phyloP scores from a whole-genome alignment of 2,329 filamentous ascomycete genomes.

The Paracorniculantispora psalliotae region DNA sequence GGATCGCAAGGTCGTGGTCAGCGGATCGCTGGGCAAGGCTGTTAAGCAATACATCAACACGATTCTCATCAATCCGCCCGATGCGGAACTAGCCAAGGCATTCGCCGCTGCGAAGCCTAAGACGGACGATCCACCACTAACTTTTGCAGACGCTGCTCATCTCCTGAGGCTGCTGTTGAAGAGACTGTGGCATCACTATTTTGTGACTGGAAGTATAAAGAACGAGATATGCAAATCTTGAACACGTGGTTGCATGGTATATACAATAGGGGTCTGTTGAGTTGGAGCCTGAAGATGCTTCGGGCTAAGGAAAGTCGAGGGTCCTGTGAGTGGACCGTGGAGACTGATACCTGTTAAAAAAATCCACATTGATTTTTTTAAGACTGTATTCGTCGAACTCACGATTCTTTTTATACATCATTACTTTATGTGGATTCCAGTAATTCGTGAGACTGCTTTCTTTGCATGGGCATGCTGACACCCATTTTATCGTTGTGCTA shows the following conservation, averaged over 20 bases:
- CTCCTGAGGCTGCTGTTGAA: not conserved
- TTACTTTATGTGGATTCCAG: no score
- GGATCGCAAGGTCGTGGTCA: conserved; percentile 24
- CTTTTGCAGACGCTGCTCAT: not conserved
- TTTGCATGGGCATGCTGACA: no score
- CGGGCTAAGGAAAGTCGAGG: not conserved
- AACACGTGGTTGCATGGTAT: not conserved
- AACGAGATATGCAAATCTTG: not conserved
- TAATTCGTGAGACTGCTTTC: no score
- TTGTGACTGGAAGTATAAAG: not conserved
- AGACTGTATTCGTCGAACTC: not conserved
- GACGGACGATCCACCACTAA: not conserved
- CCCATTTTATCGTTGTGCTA: no score
- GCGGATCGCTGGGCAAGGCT: conserved; percentile 26
- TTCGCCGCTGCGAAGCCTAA: conserved; percentile 21
- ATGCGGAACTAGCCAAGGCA: conserved; percentile 18
- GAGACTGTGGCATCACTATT: not conserved
- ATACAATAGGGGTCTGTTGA: not conserved
- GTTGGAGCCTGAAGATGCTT: not conserved
- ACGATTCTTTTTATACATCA: no score
- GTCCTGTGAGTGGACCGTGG: not conserved
- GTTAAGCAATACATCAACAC: conserved; percentile 30
- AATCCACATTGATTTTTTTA: not conserved
- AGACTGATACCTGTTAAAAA: not conserved
- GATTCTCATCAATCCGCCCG: conserved; percentile 29